A percentile compares a stretch with the other conserved stretches of the same genome.
Evolutionary conservation across 306 rosid genomes (phyloP).

Genomic region (Gillenia trifoliata): DNA sequence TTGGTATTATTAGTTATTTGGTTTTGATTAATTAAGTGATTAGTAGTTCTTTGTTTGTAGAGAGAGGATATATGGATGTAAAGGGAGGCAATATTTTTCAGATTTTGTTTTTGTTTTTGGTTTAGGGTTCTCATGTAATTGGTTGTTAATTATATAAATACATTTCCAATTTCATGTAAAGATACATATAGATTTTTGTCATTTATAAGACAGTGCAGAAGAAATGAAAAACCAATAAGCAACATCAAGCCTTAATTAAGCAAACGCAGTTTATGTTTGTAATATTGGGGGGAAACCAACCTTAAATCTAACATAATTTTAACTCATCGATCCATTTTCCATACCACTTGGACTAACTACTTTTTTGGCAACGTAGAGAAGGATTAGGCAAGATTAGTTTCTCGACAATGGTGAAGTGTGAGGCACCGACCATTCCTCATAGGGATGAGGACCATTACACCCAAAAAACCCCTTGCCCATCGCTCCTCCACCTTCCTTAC

Average conservation of each 20-base stretch:
- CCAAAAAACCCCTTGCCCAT: no score
- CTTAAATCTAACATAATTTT: no score
- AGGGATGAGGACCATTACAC: no score
- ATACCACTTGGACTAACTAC: no score
- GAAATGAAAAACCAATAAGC: background rate
- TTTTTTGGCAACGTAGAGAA: no score
- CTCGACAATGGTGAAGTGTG: no score
- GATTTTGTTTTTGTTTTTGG: background rate
- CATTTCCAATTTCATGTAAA: background rate
- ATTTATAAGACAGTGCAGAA: background rate
- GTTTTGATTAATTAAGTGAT: background rate
- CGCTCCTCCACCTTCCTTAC: no score
- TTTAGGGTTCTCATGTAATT: background rate
- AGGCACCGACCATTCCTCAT: no score
- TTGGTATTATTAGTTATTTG: conserved; percentile 6
- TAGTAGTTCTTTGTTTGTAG: background rate
- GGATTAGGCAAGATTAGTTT: no score
- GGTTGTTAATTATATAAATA: background rate
- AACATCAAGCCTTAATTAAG: no score
- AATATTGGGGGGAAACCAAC: no score
- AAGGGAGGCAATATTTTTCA: background rate
- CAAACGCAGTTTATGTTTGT: background rate
- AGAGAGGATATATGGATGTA: background rate
- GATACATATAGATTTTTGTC: background rate
- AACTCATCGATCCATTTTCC: no score